Evolutionary conservation across 2,329 filamentous ascomycete genomes (phyloP).

Genomic region (Fusarium napiforme): DNA sequence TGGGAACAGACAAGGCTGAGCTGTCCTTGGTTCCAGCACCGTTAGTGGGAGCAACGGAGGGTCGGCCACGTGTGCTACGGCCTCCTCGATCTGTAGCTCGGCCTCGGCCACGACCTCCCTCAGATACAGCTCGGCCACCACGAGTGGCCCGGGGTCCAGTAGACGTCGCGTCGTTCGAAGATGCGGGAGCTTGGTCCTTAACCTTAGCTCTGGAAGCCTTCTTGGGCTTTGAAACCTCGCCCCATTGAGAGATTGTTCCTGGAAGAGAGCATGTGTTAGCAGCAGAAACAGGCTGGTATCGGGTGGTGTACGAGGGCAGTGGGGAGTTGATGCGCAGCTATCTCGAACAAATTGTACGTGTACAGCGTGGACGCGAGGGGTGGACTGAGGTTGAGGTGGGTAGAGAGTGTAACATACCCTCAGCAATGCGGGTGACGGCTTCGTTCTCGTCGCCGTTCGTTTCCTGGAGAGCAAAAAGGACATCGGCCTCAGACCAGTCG

Average conservation of each 20-base stretch:
- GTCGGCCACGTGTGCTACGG: conserved; percentile 72
- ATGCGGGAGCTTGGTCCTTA: conserved; percentile 68
- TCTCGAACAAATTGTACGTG: conserved; percentile 10
- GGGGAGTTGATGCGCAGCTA: conserved; percentile 10
- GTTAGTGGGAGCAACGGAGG: conserved; percentile 67
- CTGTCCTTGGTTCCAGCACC: conserved; percentile 68
- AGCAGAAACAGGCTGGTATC: conserved; percentile 4
- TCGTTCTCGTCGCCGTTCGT: conserved; percentile 80
- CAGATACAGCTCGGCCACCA: conserved; percentile 70
- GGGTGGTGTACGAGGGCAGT: background rate
- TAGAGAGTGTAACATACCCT: conserved; percentile 65
- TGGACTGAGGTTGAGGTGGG: conserved; percentile 19
- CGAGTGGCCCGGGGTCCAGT: conserved; percentile 61
- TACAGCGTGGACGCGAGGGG: conserved; percentile 30
- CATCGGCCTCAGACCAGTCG: conserved; percentile 94
- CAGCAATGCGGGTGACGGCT: conserved; percentile 81
- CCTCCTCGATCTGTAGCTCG: conserved; percentile 72
- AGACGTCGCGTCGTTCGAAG: conserved; percentile 60
- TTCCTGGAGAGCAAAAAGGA: conserved; percentile 93
- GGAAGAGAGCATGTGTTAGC: conserved; percentile 46
- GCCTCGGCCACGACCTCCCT: conserved; percentile 71
- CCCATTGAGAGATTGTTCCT: conserved; percentile 86
- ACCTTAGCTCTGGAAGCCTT: conserved; percentile 81
- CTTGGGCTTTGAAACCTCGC: conserved; percentile 83
- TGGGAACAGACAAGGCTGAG: conserved; percentile 70